Evolutionary conservation across 805 yeast species (phyloP).

Genomic region (Ogataea haglerorum): DNA sequence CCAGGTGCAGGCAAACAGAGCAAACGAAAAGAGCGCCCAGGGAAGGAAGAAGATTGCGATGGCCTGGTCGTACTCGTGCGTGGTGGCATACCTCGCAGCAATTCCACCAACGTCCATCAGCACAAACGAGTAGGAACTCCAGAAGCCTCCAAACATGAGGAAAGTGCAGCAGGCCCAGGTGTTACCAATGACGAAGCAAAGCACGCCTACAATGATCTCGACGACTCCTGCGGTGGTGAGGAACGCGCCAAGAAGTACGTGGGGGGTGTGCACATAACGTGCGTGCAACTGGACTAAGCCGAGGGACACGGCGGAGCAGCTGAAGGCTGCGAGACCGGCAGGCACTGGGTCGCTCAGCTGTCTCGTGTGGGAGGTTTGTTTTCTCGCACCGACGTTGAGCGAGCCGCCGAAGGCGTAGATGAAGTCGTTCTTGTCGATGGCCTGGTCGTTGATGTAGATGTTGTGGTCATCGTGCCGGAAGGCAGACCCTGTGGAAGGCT

Average conservation of each 20-base stretch:
- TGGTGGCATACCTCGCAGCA: slow-evolving; percentile 35
- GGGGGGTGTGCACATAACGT: slow-evolving; percentile 40
- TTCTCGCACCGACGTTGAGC: slow-evolving; percentile 40
- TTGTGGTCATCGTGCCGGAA: slow-evolving; percentile 41
- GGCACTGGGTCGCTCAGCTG: slow-evolving; percentile 49
- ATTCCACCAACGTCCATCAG: slow-evolving; percentile 44
- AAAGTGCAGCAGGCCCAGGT: slow-evolving; percentile 56
- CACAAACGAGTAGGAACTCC: slow-evolving; percentile 48
- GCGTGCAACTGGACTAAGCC: slow-evolving; percentile 47
- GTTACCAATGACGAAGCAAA: slow-evolving; percentile 49
- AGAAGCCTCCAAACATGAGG: slow-evolving; percentile 53
- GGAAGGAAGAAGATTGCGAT: slow-evolving; percentile 48
- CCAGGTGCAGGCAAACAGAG: slow-evolving; percentile 44
- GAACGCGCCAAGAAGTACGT: slow-evolving; percentile 43
- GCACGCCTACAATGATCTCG: slow-evolving; percentile 48
- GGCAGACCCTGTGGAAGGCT: slow-evolving; percentile 19
- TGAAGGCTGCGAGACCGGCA: slow-evolving; percentile 49
- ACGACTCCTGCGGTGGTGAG: slow-evolving; percentile 49
- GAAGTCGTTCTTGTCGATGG: slow-evolving; percentile 52
- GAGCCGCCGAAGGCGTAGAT: slow-evolving; percentile 63
- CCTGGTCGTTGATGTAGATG: slow-evolving; percentile 39
- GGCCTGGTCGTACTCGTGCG: slow-evolving; percentile 39
- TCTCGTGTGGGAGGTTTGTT: slow-evolving; percentile 23
- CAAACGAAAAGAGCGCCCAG: slow-evolving; percentile 50
- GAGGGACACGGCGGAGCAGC: slow-evolving; percentile 44